Evolutionary conservation across 1,284 basidiomycete genomes (phyloP).

Genomic region (Malassezia dermatis): DNA sequence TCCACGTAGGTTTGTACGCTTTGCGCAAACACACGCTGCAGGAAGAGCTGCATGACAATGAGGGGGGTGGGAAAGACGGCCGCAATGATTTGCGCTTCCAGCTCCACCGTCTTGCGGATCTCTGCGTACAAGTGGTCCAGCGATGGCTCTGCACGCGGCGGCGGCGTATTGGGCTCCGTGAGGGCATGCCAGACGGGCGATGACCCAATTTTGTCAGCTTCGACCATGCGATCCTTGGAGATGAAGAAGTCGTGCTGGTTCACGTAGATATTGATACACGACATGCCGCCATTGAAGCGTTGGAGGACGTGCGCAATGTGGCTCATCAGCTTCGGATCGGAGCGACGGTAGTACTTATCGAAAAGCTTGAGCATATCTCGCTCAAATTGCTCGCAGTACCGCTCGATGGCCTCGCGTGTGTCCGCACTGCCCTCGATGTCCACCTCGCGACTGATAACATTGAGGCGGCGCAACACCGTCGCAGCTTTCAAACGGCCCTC

Average conservation of each 20-base stretch:
- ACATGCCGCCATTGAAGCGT: constrained; percentile 93
- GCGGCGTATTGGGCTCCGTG: constrained; percentile 58
- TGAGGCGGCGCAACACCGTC: constrained; percentile 73
- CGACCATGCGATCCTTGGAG: constrained; percentile 58
- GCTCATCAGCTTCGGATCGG: constrained; percentile 98
- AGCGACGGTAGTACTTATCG: constrained; percentile 73
- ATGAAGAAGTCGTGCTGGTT: constrained; percentile 77
- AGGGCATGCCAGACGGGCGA: constrained; percentile 63
- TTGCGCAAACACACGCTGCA: constrained; percentile 95
- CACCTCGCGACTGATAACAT: constrained; percentile 80
- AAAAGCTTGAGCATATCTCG: constrained; percentile 96
- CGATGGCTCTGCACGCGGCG: constrained; percentile 72
- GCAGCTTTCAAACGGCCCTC: constrained; percentile 81
- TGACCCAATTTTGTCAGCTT: constrained; percentile 56
- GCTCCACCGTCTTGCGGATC: constrained; percentile 79
- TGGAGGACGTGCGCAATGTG: constrained; percentile 93
- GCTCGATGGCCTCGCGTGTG: constrained; percentile 60
- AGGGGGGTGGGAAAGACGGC: constrained; percentile 95
- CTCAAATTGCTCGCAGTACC: constrained; percentile 96
- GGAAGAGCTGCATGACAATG: constrained; percentile 96
- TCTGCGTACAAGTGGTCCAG: constrained; percentile 71
- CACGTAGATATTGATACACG: constrained; percentile 96
- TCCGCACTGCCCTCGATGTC: constrained; percentile 50
- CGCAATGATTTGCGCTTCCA: constrained; percentile 94
- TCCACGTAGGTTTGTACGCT: constrained; percentile 52